Conservation (phyloP, 2,329 filamentous ascomycete genomes). For the Pseudocercospora fijiensis region DNA sequence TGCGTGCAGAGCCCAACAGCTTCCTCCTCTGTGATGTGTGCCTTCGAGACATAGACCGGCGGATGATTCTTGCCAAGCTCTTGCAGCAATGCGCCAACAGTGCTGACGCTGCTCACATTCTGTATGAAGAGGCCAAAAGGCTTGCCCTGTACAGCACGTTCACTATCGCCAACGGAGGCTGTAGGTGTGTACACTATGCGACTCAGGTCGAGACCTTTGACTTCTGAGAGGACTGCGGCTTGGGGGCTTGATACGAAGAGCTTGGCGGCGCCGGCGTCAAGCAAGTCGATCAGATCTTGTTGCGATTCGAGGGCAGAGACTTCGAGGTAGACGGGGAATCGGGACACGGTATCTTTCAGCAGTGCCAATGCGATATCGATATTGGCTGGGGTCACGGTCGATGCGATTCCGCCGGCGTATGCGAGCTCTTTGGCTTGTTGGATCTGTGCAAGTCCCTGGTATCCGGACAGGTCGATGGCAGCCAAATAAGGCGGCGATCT, state of each 20-base stretch:
- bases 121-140: slow-evolving; percentile 48
- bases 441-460: slow-evolving; percentile 49
- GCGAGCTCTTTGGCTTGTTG: slow-evolving; percentile 51
- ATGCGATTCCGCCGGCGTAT: slow-evolving; percentile 59
- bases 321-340: slow-evolving; percentile 69
- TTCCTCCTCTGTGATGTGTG: slow-evolving; percentile 41
- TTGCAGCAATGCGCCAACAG: slow-evolving; percentile 50
- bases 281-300: slow-evolving; percentile 74
- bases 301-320: slow-evolving; percentile 65
- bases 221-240: slow-evolving; percentile 55
- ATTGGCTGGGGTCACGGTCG: slow-evolving; percentile 48
- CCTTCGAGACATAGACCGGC: slow-evolving; percentile 53
- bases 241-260: slow-evolving; percentile 76
- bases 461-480: slow-evolving; percentile 49
- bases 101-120: slow-evolving; percentile 40
- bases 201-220: slow-evolving; percentile 54
- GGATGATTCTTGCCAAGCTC: slow-evolving; percentile 52
- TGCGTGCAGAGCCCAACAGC: slow-evolving; percentile 46
- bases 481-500: slow-evolving; percentile 46
- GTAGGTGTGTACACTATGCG: slow-evolving; percentile 54
- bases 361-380: slow-evolving; percentile 52
- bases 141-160: slow-evolving; percentile 46
- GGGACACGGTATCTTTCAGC: slow-evolving; percentile 57
- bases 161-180: slow-evolving; percentile 48
- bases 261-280: slow-evolving; percentile 81